Evolutionary conservation across 306 rosid genomes (phyloP).

Genomic region (Gastrolobium villosum): DNA sequence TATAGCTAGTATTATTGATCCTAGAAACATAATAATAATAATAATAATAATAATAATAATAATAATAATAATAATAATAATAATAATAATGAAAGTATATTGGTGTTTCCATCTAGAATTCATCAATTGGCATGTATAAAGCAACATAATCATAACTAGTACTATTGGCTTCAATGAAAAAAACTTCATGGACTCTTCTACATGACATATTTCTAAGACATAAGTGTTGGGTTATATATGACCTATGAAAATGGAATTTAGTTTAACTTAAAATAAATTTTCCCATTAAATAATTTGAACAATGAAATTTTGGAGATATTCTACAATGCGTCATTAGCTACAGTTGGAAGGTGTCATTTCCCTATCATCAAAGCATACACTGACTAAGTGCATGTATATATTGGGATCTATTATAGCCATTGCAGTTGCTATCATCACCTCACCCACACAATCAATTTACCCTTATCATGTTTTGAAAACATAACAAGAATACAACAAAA

Average conservation of each 20-base stretch:
- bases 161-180: not conserved
- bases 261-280: not conserved
- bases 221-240: not conserved
- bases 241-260: constrained; percentile 16
- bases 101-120: not conserved
- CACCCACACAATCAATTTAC: constrained; percentile 39
- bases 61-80: too few relatives aligned
- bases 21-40: not conserved
- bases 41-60: too few relatives aligned
- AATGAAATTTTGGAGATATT: constrained; percentile 21
- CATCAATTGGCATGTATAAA: not conserved
- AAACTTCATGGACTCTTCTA: constrained; percentile 9
- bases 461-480: constrained; percentile 40
- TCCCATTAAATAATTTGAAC: constrained; percentile 28
- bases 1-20: constrained; percentile 11
- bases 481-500: constrained; percentile 43
- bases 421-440: constrained; percentile 60
- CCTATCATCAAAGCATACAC: constrained; percentile 44
- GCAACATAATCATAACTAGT: not conserved
- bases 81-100: not conserved
- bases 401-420: constrained; percentile 56
- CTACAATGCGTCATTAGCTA: constrained; percentile 9
- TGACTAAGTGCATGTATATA: constrained; percentile 1
- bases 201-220: constrained; percentile 10
- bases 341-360: constrained; percentile 36